Base-by-base conservation (phyloP, 495 filamentous ascomycete genomes). In the Amphirosellinia nigrospora region DNA sequence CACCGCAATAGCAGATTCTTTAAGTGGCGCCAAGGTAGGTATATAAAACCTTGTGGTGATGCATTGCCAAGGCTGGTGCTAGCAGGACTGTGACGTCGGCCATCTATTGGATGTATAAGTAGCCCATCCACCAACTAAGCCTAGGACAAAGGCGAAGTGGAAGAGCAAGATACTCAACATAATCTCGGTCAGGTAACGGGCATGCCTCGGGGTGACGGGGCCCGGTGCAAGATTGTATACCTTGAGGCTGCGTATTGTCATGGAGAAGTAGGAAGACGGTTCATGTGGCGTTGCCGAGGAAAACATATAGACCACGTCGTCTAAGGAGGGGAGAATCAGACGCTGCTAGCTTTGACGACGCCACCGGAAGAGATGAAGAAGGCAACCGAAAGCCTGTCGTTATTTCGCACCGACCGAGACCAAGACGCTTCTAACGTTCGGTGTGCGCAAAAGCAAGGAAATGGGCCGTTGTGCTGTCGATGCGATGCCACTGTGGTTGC, bases 11-110 rank as follows among this genome's bases (percentile, higher is more conserved):
- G 91, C 91, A 0, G 89, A 91, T 76, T 84, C 88, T 9, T 85
- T 92, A 0, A 92, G 92, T 16, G 92, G 92, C 6, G 84, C 90
- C 21, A 90, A 91, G 9, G 79, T 96, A 48, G 92, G 92, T 75
- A 93, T 94, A 60, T 90, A 89, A 21, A 92, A 94, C 75, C 92
- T 91, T 2, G 92, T 93, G 87, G 93, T 94, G 90, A 86, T 94
- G 82, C 92, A 93, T 94, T 68, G 85, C 90, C 23, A 91, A 93
- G 80, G 87, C 87, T 36, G 91, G 92, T 8, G 92, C 91, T 38
- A 91, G 92, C 5, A 91, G 94, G 79, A 91, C 91, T 7, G 92
- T 92, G 6, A 91, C 93, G 0, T 91, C 94, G 70, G 83, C 88
- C 13, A 90, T 93, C 56, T 91, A 94, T 77, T 91, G 11, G 83